Base-by-base conservation (phyloP, 2,329 filamentous ascomycete species). In the Colletotrichum lini region DNA sequence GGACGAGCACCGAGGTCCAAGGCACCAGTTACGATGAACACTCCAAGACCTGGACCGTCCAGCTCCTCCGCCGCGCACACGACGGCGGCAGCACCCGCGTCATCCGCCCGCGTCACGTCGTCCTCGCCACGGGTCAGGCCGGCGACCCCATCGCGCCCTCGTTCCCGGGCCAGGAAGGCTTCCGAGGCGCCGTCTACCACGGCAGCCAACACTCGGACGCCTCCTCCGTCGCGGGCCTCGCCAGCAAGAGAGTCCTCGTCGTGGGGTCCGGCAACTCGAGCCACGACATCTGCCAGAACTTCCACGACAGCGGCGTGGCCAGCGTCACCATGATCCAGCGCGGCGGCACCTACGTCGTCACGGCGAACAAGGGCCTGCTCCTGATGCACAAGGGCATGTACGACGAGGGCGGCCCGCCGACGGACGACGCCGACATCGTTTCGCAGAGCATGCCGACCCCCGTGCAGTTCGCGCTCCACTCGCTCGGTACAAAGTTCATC, bases 271-370 rank as follows among this genome's bases (percentile, higher is more conserved):
- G 91, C 78, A 93, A 93, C 79, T 92, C 90, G 0, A 90, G 85
- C 7, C 90, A 92, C 74, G 92, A 93, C 73, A 93, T 93, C 66
- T 88, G 90, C 0, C 91, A 93, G 67, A 90, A 93, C 73, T 93
- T 87, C 75, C 85, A 88, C 45, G 90, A 93, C 74, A 89, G 90
- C 60, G 92, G 92, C 0, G 91, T 90, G 72, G 83, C 89, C 3
- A 18, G 23, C 13, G 88, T 93, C 1, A 94, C 92, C 0, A 91
- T 94, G 79, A 85, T 94, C 0, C 92, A 94, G 79, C 87, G 92
- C 4, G 90, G 88, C 0, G 88, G 86, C 9, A 93, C 92, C 0
- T 89, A 87, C 65, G 90, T 94, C 3, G 83, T 93, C 0, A 88
- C 89, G 0, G 89, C 88, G 9, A 79, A 85, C 15, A 82, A 86